Evolutionary conservation across 768 basidiomycete genomes (phyloP).

Genomic region (Lactarius sp.): DNA sequence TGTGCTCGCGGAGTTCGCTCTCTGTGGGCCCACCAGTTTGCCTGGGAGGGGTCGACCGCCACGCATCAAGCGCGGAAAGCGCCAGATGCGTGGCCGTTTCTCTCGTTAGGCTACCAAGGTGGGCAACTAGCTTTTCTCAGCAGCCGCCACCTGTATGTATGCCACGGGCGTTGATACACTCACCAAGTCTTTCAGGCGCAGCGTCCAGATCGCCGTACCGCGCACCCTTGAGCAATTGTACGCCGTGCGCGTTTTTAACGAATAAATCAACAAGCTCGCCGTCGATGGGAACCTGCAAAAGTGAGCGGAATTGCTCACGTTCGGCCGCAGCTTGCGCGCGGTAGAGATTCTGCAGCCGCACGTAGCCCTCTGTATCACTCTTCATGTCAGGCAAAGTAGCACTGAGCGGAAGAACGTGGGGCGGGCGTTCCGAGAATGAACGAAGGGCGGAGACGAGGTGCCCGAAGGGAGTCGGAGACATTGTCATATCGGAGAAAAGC

Average conservation of each 20-base stretch:
- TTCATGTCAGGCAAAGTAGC: slow-evolving; percentile 95
- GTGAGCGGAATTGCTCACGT: slow-evolving; percentile 39
- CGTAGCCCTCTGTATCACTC: slow-evolving; percentile 77
- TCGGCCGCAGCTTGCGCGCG: slow-evolving; percentile 71
- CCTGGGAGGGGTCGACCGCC: slow-evolving; percentile 25
- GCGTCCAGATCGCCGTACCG: slow-evolving; percentile 54
- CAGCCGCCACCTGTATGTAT: slow-evolving; percentile 6
- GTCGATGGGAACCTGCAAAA: slow-evolving; percentile 46
- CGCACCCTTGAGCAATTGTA: slow-evolving; percentile 61
- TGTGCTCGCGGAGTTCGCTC: slow-evolving; percentile 50
- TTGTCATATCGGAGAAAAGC: slow-evolving; percentile 9
- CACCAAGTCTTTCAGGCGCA: slow-evolving; percentile 48
- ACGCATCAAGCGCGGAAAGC: slow-evolving; percentile 52
- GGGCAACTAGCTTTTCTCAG: slow-evolving; percentile 35
- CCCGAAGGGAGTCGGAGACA: slow-evolving; percentile 28
- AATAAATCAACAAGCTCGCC: slow-evolving; percentile 61
- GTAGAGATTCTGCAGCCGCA: slow-evolving; percentile 82
- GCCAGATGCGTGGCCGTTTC: slow-evolving; percentile 68
- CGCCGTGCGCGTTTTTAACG: slow-evolving; percentile 73
- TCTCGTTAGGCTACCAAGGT: slow-evolving; percentile 42
- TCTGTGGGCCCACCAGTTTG: slow-evolving; percentile 35
- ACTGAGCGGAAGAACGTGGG: slow-evolving; percentile 72
- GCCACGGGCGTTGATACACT: slow-evolving; percentile 16
- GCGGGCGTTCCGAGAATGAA: slow-evolving; percentile 51
- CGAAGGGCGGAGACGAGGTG: slow-evolving; percentile 59